Percentiles rank a stretch among this genome's conserved stretches.
These are phyloP conservation scores for Claviceps pazoutovae DNA, from an alignment of 2,329 filamentous ascomycete species.

Conservation along the genomic window DNA sequence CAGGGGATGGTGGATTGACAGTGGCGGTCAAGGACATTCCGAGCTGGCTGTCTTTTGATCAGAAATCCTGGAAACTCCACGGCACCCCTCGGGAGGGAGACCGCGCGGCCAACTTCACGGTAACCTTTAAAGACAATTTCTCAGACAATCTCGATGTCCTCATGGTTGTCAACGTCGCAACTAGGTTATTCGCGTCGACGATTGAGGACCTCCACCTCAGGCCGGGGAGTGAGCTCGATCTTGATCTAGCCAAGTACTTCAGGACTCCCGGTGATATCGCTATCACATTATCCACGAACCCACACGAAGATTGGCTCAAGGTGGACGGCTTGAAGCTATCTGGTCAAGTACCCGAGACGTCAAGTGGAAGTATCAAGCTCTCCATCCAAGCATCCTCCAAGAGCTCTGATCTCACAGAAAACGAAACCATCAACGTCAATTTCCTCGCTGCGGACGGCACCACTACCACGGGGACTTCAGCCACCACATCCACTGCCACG, in stretches of 20 bases:
- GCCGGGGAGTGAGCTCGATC: slow-evolving; percentile 26
- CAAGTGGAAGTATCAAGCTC: slow-evolving; percentile 18
- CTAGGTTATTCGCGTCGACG: slow-evolving; percentile 26
- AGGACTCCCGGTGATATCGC: slow-evolving; percentile 24
- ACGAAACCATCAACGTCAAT: slow-evolving; percentile 22
- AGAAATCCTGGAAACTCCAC: slow-evolving; percentile 42
- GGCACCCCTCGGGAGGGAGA: slow-evolving; percentile 50
- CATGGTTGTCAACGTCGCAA: slow-evolving; percentile 25
- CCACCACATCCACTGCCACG: slow-evolving; percentile 12
- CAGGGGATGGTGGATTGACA: slow-evolving; percentile 37
- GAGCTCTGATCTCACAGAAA: slow-evolving; percentile 20
- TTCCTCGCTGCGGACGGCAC: slow-evolving; percentile 17
- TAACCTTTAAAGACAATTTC: slow-evolving; percentile 45
- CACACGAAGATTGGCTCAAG: slow-evolving; percentile 29
- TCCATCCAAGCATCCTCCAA: slow-evolving; percentile 21
- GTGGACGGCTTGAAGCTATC: slow-evolving; percentile 24
- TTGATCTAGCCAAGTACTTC: slow-evolving; percentile 30
- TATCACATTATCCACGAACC: slow-evolving; percentile 22
- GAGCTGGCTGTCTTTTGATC: slow-evolving; percentile 55
- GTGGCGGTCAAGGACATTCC: slow-evolving; percentile 42
- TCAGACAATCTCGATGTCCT: slow-evolving; percentile 45
- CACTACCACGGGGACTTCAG: slow-evolving; percentile 11
- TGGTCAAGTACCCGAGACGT: slow-evolving; percentile 25
- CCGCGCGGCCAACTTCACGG: slow-evolving; percentile 46
- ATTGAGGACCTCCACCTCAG: slow-evolving; percentile 26